Evolutionary conservation across 208 protist genomes (phyloP).

Genomic region (Endotrypanum monterogeii): DNA sequence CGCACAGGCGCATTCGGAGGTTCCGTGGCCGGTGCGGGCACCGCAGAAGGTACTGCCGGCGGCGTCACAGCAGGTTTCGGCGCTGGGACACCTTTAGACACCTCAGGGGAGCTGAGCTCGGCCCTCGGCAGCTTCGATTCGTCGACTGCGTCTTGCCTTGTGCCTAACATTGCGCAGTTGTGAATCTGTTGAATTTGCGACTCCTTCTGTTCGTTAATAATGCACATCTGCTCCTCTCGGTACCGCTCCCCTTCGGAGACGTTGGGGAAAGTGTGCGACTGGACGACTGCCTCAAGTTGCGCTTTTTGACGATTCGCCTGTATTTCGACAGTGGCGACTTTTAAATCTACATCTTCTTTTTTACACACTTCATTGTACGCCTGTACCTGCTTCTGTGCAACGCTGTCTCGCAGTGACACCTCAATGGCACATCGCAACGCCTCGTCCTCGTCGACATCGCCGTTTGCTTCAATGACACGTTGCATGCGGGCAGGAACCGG

Average conservation of each 20-base stretch:
- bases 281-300: constrained; percentile 68
- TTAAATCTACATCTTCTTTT: constrained; percentile 68
- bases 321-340: constrained; percentile 33
- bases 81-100: not conserved
- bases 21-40: not conserved
- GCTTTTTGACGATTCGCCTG: constrained; percentile 68
- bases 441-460: constrained; percentile 72
- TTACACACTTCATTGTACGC: constrained; percentile 75
- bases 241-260: constrained; percentile 21
- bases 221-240: constrained; percentile 32
- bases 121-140: constrained; percentile 11
- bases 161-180: constrained; percentile 43
- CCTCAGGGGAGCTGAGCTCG: constrained; percentile 17
- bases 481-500: constrained; percentile 11
- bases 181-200: constrained; percentile 54
- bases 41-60: constrained; percentile 10
- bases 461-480: constrained; percentile 40
- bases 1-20: not conserved
- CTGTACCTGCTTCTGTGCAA: constrained; percentile 34
- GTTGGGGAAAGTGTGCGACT: constrained; percentile 30
- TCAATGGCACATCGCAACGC: constrained; percentile 73
- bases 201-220: constrained; percentile 56
- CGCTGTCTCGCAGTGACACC: constrained; percentile 64
- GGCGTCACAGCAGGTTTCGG: constrained; percentile 9
- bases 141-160: constrained; percentile 42